phyloP scores from a whole-genome alignment of 257 asterid genomes.

The Rubia yunnanensis region DNA sequence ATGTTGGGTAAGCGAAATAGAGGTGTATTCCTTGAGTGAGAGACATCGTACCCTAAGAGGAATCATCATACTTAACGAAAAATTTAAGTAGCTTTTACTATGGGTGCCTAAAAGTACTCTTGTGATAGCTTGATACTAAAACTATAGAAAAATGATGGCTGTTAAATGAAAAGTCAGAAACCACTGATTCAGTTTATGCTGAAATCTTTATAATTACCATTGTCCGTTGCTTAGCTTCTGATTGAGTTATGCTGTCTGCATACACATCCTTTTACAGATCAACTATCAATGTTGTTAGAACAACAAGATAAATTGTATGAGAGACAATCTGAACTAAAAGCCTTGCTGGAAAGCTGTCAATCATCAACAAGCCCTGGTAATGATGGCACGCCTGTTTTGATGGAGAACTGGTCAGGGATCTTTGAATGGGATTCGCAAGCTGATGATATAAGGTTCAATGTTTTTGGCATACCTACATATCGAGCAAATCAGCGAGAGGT shows the following conservation, averaged over 20 bases:
- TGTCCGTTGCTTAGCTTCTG: neutral
- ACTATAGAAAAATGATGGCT: neutral
- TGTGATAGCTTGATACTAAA: neutral
- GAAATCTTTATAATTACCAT: neutral
- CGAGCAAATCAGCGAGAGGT: constrained; percentile 98
- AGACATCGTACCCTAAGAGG: neutral
- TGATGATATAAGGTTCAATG: constrained; percentile 76
- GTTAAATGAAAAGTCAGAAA: neutral
- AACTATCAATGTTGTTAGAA: constrained; percentile 57
- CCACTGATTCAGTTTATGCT: neutral
- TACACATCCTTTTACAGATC: constrained; percentile 43
- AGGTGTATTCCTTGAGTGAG: neutral
- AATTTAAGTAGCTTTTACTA: neutral
- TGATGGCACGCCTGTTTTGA: constrained; percentile 46
- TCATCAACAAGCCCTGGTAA: constrained; percentile 37
- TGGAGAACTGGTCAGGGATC: constrained; percentile 65
- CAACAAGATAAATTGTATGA: constrained; percentile 68
- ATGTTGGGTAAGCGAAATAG: neutral
- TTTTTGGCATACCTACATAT: constrained; percentile 75
- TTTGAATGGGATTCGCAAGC: constrained; percentile 83
- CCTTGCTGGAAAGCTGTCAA: constrained; percentile 53
- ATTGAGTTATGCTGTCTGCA: constrained; percentile 1
- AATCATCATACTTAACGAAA: neutral
- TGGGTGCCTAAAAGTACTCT: neutral
- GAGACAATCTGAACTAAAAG: constrained; percentile 73